Evolutionary conservation across 108 stramenopile genomes (phyloP).

Genomic region (Mayamaea pseudoterrestris): DNA sequence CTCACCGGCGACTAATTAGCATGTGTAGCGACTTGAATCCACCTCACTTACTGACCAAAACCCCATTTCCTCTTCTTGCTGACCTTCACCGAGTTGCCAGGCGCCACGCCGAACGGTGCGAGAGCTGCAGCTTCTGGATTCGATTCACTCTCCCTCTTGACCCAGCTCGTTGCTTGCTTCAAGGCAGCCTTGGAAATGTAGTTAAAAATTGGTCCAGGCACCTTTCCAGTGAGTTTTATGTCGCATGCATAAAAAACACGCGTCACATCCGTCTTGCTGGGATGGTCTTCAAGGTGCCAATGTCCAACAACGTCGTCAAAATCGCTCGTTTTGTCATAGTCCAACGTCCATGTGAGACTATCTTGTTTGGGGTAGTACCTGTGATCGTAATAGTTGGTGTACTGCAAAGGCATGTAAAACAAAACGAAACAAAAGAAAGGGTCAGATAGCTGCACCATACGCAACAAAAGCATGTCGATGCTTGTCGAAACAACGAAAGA

Average conservation of each 20-base stretch:
- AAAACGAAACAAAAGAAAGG: conserved; percentile 5
- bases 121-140: no score
- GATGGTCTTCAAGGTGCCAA: conserved; percentile 49
- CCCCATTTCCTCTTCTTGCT: no score
- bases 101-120: no score
- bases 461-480: background rate
- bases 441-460: conserved; percentile 2
- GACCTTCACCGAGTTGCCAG: no score
- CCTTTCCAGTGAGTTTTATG: conserved; percentile 37
- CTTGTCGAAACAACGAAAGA: background rate
- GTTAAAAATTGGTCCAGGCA: conserved; percentile 49
- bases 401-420: conserved; percentile 15
- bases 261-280: conserved; percentile 23
- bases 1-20: no score
- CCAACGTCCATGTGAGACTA: conserved; percentile 54
- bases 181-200: conserved; percentile 54
- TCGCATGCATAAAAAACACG: conserved; percentile 69
- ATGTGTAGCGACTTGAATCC: no score
- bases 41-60: no score
- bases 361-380: conserved; percentile 22
- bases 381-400: conserved; percentile 51
- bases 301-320: conserved; percentile 67
- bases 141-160: conserved; percentile 60
- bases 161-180: conserved; percentile 55
- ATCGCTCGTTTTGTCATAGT: conserved; percentile 59